Conservation (phyloP, 257 asterid species). For the Leonotis leonurus region DNA sequence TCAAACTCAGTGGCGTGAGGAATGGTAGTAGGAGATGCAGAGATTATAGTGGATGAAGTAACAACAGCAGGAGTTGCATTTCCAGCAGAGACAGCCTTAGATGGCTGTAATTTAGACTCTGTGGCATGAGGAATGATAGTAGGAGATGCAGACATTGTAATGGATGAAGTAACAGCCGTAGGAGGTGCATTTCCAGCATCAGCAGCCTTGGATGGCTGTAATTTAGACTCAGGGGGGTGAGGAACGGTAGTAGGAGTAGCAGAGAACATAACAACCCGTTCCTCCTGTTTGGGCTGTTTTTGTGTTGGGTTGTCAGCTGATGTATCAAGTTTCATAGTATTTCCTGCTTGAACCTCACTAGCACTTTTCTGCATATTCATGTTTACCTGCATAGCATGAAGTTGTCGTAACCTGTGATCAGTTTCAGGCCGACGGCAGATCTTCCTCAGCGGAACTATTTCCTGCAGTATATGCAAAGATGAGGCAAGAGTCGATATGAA, state of each 20-base stretch:
- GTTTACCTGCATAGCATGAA: constrained; percentile 24
- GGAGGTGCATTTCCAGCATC: too few relatives aligned
- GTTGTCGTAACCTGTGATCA: constrained; percentile 45
- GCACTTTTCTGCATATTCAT: constrained; percentile 32
- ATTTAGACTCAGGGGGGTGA: constrained; percentile 15
- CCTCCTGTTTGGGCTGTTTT: constrained; percentile 28
- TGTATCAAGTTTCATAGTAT: constrained; percentile 12
- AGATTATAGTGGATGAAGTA: neutral
- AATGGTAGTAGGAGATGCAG: neutral
- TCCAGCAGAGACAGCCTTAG: too few relatives aligned
- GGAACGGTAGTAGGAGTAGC: constrained; percentile 11
- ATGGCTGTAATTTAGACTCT: constrained; percentile 10
- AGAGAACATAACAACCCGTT: neutral
- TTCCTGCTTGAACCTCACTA: constrained; percentile 23
- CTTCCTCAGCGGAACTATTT: constrained; percentile 63
- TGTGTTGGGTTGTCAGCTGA: constrained; percentile 14
- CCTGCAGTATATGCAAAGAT: constrained; percentile 28
- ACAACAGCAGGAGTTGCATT: neutral
- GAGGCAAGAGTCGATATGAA: neutral
- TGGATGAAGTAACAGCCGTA: too few relatives aligned
- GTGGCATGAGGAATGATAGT: neutral
- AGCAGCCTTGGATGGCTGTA: too few relatives aligned
- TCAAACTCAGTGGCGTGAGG: neutral
- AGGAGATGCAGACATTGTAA: neutral
- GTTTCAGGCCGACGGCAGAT: constrained; percentile 57